Percentiles rank a stretch among this genome's conserved stretches.
These are phyloP conservation scores for Epithemia pelagica DNA, from an alignment of 108 stramenopile genomes.

Conservation along the genomic window DNA sequence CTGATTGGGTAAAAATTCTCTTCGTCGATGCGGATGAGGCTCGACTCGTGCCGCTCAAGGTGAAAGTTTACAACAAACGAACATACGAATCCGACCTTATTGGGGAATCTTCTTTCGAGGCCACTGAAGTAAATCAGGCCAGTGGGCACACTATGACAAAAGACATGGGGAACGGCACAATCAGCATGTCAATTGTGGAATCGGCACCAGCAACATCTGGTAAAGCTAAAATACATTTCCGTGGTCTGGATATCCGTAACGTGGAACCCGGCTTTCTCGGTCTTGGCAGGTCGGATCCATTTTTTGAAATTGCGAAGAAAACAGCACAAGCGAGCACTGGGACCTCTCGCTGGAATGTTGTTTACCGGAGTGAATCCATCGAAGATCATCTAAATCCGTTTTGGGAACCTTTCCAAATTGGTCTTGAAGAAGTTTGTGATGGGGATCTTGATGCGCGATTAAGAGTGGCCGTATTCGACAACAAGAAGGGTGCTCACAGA, in stretches of 20 bases:
- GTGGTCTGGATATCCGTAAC: conserved; percentile 58
- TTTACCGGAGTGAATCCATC: conserved; percentile 51
- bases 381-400: conserved; percentile 57
- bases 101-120: conserved; percentile 25
- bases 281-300: conserved; percentile 63
- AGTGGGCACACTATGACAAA: conserved; percentile 11
- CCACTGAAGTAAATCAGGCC: conserved; percentile 21
- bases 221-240: conserved; percentile 23
- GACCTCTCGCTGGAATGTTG: conserved; percentile 28
- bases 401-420: conserved; percentile 35
- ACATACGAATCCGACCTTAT: conserved; percentile 10
- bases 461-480: conserved; percentile 41
- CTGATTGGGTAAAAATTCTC: conserved; percentile 24
- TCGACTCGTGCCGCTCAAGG: conserved; percentile 12
- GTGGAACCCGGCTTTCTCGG: conserved; percentile 53
- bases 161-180: conserved; percentile 14
- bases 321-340: conserved; percentile 25
- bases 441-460: conserved; percentile 34
- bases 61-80: conserved; percentile 21
- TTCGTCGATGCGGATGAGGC: conserved; percentile 24
- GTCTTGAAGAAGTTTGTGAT: conserved; percentile 44
- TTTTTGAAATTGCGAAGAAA: conserved; percentile 50
- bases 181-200: background rate
- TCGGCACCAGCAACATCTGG: background rate
- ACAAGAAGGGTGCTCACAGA: conserved; percentile 36